Evolutionary conservation across 805 yeast genomes (phyloP).

Genomic region (Ogataea haglerorum): DNA sequence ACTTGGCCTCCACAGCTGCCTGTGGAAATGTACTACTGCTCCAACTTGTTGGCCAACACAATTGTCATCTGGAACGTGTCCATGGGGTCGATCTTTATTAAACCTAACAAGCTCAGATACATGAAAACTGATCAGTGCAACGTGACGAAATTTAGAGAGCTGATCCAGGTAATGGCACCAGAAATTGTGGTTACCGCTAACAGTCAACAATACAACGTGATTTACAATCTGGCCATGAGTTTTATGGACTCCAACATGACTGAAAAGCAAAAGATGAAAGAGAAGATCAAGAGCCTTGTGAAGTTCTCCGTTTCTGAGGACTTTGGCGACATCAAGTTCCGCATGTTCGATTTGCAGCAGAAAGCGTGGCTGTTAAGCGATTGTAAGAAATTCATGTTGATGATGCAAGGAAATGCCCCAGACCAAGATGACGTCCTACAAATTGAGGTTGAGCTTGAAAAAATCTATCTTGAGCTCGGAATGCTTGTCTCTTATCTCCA

Average conservation of each 20-base stretch:
- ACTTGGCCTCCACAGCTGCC: conserved; percentile 71
- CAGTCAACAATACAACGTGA: conserved; percentile 52
- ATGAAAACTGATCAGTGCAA: conserved; percentile 27
- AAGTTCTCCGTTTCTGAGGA: conserved; percentile 29
- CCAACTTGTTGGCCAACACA: conserved; percentile 39
- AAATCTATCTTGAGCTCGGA: conserved; percentile 22
- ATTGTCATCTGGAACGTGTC: conserved; percentile 52
- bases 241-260: conserved; percentile 36
- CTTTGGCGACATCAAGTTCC: conserved; percentile 17
- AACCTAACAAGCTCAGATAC: conserved; percentile 51
- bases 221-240: conserved; percentile 48
- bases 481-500: conserved; percentile 29
- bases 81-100: conserved; percentile 44
- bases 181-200: conserved; percentile 52
- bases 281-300: conserved; percentile 31
- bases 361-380: conserved; percentile 22
- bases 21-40: conserved; percentile 55
- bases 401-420: conserved; percentile 9
- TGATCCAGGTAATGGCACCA: conserved; percentile 34
- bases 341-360: conserved; percentile 21
- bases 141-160: conserved; percentile 20
- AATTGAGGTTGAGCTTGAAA: conserved; percentile 30
- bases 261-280: conserved; percentile 40
- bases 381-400: conserved; percentile 23
- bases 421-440: conserved; percentile 7